Evolutionary conservation across 2,329 filamentous ascomycete genomes (phyloP), one percentile per base, ranked within the genome.

Genomic region (Ceratocystiopsis minuta): DNA sequence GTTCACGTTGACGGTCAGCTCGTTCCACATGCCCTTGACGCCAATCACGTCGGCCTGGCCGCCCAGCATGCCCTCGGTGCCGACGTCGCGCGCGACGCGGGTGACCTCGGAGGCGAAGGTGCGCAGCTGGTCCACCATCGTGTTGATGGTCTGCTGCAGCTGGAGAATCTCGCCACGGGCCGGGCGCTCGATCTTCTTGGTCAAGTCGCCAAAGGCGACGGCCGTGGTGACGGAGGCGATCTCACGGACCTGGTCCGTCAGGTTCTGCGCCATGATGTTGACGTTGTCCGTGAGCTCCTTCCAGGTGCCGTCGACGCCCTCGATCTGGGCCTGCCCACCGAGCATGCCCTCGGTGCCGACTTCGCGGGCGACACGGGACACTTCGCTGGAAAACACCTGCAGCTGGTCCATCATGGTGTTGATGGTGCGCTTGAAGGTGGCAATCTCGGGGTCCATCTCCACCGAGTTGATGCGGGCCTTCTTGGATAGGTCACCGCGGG

Each of bases 371-470:
- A 96, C 78, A 51, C 85, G 80, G 32, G 88, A 95, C 54, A 96
- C 88, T 64, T 96, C 87, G 60, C 84, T 92, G 49, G 88, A 88
- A 60, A 96, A 96, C 46, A 92, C 83, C 57, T 95, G 87, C 45
- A 96, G 70, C 60, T 95, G 88, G 57, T 96, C 88, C 75, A 96
- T 93, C 88, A 96, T 96, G 51, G 83, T 92, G 59, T 96, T 96
- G 65, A 96, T 96, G 47, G 88, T 95, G 53, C 85, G 79, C 64
- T 96, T 96, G 68, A 96, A 96, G 11, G 85, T 87, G 24, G 86
- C 90, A 55, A 96, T 96, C 68, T 96, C 88, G 24, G 87, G 86
- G 67, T 96, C 88, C 80, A 95, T 90, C 64, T 96, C 88, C 50
- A 92, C 80, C 4, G 83, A 82, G 57, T 95, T 90, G 59, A 96